phyloP scores from a whole-genome alignment of 1,284 basidiomycete species.

The Termitomyces sp. region DNA sequence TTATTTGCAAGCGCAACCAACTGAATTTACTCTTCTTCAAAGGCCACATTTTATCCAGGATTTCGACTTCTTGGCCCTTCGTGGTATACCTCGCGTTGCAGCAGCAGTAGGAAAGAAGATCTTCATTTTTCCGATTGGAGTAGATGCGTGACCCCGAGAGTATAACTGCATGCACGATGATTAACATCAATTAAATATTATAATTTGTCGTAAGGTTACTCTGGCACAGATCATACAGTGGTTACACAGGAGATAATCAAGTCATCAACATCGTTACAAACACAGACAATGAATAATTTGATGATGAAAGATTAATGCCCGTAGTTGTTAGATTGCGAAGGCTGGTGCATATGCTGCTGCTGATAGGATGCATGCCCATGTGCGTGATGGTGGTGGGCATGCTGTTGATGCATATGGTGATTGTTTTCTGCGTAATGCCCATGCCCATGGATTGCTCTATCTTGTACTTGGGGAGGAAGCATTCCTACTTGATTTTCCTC shows the following conservation, averaged over 20 bases:
- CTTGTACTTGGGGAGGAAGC: slow-evolving; percentile 18
- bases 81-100: slow-evolving; percentile 57
- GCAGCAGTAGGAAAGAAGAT: slow-evolving; percentile 59
- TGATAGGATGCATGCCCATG: slow-evolving; percentile 26
- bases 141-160: slow-evolving; percentile 30
- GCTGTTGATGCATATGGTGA: slow-evolving; percentile 17
- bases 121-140: slow-evolving; percentile 43
- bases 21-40: slow-evolving; percentile 48
- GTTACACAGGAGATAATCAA: slow-evolving; percentile 5
- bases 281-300: not conserved
- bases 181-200: not conserved
- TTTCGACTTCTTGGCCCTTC: slow-evolving; percentile 66
- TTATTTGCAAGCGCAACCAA: slow-evolving; percentile 60
- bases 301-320: slow-evolving; percentile 22
- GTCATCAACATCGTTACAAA: slow-evolving; percentile 6
- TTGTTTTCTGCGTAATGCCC: slow-evolving; percentile 20
- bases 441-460: slow-evolving; percentile 15
- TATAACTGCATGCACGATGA: not conserved
- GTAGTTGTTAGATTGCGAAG: slow-evolving; percentile 21
- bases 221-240: slow-evolving; percentile 5
- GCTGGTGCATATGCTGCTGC: slow-evolving; percentile 26
- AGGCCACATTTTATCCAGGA: slow-evolving; percentile 62
- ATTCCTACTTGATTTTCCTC: slow-evolving; percentile 28
- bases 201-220: slow-evolving; percentile 3
- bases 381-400: slow-evolving; percentile 19